These are phyloP conservation scores for Suhomyces prunicola DNA, from an alignment of 805 yeast genomes.

Conservation along the genomic window DNA sequence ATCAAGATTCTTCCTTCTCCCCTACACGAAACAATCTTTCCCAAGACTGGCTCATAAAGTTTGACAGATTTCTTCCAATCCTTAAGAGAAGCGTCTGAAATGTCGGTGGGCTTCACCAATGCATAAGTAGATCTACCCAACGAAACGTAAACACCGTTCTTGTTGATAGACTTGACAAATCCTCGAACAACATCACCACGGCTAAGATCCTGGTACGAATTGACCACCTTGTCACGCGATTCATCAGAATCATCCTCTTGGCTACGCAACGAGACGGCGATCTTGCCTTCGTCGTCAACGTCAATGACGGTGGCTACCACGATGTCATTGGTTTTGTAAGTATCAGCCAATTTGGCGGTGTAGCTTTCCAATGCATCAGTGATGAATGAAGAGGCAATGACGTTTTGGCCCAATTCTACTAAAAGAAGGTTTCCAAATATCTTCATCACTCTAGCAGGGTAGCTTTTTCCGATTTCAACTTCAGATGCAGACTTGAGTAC, in stretches of 20 bases:
- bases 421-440: conserved; percentile 58
- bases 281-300: conserved; percentile 50
- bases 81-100: conserved; percentile 75
- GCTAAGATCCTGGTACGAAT: conserved; percentile 49
- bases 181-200: conserved; percentile 78
- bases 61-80: conserved; percentile 84
- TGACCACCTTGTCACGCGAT: conserved; percentile 51
- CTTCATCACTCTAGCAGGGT: conserved; percentile 63
- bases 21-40: conserved; percentile 64
- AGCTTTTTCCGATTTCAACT: conserved; percentile 49
- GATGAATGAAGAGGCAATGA: conserved; percentile 62
- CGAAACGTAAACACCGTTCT: conserved; percentile 74
- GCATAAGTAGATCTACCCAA: conserved; percentile 71
- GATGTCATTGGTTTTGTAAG: conserved; percentile 49
- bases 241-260: conserved; percentile 41
- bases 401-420: conserved; percentile 63
- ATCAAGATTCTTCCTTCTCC: conserved; percentile 64
- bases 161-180: conserved; percentile 70
- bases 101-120: conserved; percentile 73
- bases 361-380: conserved; percentile 78
- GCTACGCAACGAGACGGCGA: conserved; percentile 64
- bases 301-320: conserved; percentile 55
- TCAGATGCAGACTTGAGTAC: conserved; percentile 43
- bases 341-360: conserved; percentile 48
- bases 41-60: conserved; percentile 68